A percentile compares a stretch with the other conserved stretches of the same genome.
Conservation (phyloP, 176 grass and related monocot species). For the Juncus effusus region DNA sequence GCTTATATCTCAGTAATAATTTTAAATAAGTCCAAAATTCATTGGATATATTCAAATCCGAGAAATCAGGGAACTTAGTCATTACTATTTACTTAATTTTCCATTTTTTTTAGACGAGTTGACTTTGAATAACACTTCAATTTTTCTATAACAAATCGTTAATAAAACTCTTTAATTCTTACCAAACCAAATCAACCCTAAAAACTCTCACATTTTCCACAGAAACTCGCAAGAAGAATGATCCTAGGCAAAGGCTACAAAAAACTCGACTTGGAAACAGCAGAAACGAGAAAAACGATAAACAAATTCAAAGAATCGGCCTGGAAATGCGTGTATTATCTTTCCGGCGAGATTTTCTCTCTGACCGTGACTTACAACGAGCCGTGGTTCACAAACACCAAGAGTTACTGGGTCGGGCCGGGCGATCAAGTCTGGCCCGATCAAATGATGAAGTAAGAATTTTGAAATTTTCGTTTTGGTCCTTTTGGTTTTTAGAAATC, state of each 20-base stretch:
- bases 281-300: constrained; percentile 63
- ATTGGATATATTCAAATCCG: too few species aligned
- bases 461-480: background rate
- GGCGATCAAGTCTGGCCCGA: constrained; percentile 85
- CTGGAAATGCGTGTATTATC: constrained; percentile 90
- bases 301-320: constrained; percentile 92
- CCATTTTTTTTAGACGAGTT: too few species aligned
- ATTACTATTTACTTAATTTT: too few species aligned
- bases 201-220: background rate
- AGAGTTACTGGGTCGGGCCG: constrained; percentile 82
- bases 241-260: constrained; percentile 53
- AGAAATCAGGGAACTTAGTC: too few species aligned
- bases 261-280: constrained; percentile 45
- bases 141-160: too few species aligned
- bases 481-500: too few species aligned
- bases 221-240: constrained; percentile 58
- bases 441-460: constrained; percentile 77
- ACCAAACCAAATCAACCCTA: too few species aligned
- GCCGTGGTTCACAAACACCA: constrained; percentile 73
- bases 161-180: too few species aligned
- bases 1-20: too few species aligned
- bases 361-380: constrained; percentile 82
- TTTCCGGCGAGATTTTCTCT: constrained; percentile 65
- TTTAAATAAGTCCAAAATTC: too few species aligned
- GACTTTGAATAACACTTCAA: too few species aligned